Conservation (phyloP, 129 eudicot species). For the Ambrosia trifida region DNA sequence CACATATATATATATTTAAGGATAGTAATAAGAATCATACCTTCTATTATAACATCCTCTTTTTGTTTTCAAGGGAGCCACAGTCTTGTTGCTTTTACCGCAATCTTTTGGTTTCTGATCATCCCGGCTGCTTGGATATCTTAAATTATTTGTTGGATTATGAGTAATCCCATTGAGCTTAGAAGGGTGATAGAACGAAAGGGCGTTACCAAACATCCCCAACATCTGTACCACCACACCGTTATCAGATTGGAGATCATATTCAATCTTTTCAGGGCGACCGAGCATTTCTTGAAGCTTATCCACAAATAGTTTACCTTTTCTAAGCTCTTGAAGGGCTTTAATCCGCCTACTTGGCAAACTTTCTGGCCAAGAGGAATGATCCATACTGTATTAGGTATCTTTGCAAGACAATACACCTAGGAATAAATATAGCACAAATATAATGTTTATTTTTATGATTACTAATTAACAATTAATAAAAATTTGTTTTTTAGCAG, state of each 20-base stretch:
- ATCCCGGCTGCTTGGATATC: slow-evolving; percentile 10
- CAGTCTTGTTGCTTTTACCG: slow-evolving; percentile 34
- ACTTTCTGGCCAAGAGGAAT: slow-evolving; percentile 25
- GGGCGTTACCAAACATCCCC: slow-evolving; percentile 18
- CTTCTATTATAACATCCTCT: slow-evolving; percentile 47
- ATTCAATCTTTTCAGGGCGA: not conserved
- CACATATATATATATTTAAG: no score
- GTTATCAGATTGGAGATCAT: not conserved
- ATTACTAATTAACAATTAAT: no score
- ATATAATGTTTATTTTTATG: not conserved
- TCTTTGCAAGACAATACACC: not conserved
- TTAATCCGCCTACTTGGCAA: slow-evolving; percentile 11
- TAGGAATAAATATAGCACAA: not conserved
- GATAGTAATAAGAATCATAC: not conserved
- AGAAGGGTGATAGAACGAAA: slow-evolving; percentile 24
- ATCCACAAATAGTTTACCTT: slow-evolving; percentile 28
- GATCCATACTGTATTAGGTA: slow-evolving; percentile 17
- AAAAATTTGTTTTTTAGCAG: no score
- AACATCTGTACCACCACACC: slow-evolving; percentile 21
- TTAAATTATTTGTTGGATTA: slow-evolving; percentile 5
- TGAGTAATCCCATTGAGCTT: slow-evolving; percentile 12
- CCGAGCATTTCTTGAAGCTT: slow-evolving; percentile 17
- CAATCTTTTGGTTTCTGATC: slow-evolving; percentile 37
- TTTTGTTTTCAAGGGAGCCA: slow-evolving; percentile 28
- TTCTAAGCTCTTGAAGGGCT: slow-evolving; percentile 27